phyloP scores from a whole-genome alignment of 2,329 filamentous ascomycete species.

The Sphaerulina vaccinii region DNA sequence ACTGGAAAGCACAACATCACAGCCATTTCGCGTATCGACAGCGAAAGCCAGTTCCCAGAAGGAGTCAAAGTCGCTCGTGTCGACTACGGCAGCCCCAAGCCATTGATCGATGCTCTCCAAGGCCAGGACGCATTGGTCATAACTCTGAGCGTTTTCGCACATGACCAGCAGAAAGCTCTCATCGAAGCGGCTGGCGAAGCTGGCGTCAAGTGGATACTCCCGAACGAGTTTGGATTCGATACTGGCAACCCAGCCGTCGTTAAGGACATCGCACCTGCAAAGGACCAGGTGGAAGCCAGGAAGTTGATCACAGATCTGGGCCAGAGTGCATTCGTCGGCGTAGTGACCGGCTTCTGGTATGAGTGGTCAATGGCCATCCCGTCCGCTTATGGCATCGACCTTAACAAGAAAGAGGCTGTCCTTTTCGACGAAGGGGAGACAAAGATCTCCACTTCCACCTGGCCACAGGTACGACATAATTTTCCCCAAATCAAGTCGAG shows the following conservation, averaged over 20 bases:
- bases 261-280: constrained; percentile 26
- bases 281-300: constrained; percentile 12
- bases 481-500: no score
- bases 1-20: constrained; percentile 52
- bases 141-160: constrained; percentile 38
- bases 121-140: constrained; percentile 43
- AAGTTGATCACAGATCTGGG: constrained; percentile 32
- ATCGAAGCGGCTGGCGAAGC: constrained; percentile 40
- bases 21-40: constrained; percentile 49
- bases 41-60: constrained; percentile 43
- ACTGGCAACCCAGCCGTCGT: constrained; percentile 26
- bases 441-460: constrained; percentile 59
- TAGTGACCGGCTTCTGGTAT: constrained; percentile 37
- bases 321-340: constrained; percentile 30
- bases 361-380: constrained; percentile 40
- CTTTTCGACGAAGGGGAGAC: constrained; percentile 57
- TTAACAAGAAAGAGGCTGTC: constrained; percentile 32
- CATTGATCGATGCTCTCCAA: constrained; percentile 38
- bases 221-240: constrained; percentile 41
- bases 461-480: no score
- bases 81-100: constrained; percentile 49
- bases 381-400: constrained; percentile 40
- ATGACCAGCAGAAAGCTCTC: constrained; percentile 35
- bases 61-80: constrained; percentile 43
- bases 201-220: constrained; percentile 41